Conservation (phyloP, 306 rosid genomes). For the Crotalaria pallida region DNA sequence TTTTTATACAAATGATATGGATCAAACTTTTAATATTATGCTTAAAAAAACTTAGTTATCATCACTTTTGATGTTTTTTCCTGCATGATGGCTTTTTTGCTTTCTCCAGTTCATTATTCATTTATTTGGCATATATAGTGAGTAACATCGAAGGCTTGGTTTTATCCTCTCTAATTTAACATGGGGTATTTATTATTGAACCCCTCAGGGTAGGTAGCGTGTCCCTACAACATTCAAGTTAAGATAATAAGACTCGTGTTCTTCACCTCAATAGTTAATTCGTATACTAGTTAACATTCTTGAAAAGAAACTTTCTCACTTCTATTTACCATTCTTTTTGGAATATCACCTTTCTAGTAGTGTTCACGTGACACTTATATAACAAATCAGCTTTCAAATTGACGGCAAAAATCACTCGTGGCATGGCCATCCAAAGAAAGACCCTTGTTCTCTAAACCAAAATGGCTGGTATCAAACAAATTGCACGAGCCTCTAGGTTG, state of each 20-base stretch:
- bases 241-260: background rate
- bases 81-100: background rate
- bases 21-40: too few species aligned
- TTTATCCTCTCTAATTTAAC: background rate
- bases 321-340: background rate
- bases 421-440: background rate
- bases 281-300: slow-evolving; percentile 1
- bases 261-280: slow-evolving; percentile 1
- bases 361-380: slow-evolving; percentile 8
- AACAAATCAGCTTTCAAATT: background rate
- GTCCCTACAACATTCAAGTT: slow-evolving; percentile 13
- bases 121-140: background rate
- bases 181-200: background rate
- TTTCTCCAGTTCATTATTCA: background rate
- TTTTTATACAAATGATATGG: too few species aligned
- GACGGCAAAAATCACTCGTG: background rate
- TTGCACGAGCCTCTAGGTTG: background rate
- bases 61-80: too few species aligned
- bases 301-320: background rate
- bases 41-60: too few species aligned
- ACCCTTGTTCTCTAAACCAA: background rate
- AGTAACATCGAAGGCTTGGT: background rate
- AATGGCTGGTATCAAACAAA: background rate
- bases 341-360: background rate
- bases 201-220: background rate